Percentiles rank a stretch among this genome's conserved stretches.
Evolutionary conservation across 805 yeast species (phyloP).

Genomic region (Candida ulmi): DNA sequence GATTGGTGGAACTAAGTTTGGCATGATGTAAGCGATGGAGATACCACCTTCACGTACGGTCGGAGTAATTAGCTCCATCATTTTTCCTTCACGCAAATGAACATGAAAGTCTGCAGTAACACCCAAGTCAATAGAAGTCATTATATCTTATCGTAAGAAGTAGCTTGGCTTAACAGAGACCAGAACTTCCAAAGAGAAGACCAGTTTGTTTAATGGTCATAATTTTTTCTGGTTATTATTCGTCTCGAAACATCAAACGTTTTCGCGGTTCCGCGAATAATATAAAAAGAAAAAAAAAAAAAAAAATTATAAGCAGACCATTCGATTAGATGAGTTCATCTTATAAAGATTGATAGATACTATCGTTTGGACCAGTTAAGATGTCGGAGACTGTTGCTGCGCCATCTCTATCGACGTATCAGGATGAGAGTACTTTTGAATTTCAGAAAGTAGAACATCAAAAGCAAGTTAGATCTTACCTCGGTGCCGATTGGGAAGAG

Average conservation of each 20-base stretch:
- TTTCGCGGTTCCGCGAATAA: too few relatives aligned
- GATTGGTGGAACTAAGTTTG: constrained; percentile 90
- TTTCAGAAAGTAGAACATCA: constrained; percentile 37
- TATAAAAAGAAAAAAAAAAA: too few relatives aligned
- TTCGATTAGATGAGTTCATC: too few relatives aligned
- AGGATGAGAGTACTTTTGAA: constrained; percentile 52
- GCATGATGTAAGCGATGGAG: constrained; percentile 92
- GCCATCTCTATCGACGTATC: constrained; percentile 71
- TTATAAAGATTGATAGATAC: too few relatives aligned
- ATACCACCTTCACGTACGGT: constrained; percentile 87
- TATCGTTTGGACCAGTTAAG: background rate
- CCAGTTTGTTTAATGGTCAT: too few relatives aligned
- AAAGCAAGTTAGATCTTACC: constrained; percentile 23
- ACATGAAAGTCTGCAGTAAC: constrained; percentile 91
- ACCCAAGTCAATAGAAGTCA: constrained; percentile 41
- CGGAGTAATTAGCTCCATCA: constrained; percentile 91
- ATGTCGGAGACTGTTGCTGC: constrained; percentile 34
- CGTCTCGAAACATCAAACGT: too few relatives aligned
- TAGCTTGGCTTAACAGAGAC: too few relatives aligned
- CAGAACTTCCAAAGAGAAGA: too few relatives aligned
- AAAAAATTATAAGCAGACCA: too few relatives aligned
- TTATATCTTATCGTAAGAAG: background rate
- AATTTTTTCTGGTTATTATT: too few relatives aligned
- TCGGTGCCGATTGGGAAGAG: constrained; percentile 20
- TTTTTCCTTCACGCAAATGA: constrained; percentile 87